A percentile compares a stretch with the other conserved stretches of the same genome.
These are phyloP conservation scores for Yamadazyma membranifaciens DNA, from an alignment of 1,139 yeast species.

Conservation along the genomic window DNA sequence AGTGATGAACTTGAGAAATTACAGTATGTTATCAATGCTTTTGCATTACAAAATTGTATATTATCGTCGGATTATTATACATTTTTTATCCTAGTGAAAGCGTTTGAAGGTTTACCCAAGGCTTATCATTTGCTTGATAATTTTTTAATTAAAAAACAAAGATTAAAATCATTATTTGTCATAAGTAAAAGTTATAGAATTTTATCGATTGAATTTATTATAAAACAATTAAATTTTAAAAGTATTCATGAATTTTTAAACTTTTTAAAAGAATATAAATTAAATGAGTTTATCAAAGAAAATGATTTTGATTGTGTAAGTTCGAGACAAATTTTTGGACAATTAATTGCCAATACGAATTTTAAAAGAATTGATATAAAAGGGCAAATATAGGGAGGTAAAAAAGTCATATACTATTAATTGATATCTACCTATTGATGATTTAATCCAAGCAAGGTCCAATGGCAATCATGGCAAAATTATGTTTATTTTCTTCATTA, in stretches of 20 bases:
- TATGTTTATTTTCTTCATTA: slow-evolving; percentile 55
- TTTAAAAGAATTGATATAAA: slow-evolving; percentile 80
- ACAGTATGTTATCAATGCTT: slow-evolving; percentile 23
- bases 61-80: slow-evolving; percentile 49
- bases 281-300: slow-evolving; percentile 35
- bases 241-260: slow-evolving; percentile 21
- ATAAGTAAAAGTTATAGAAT: slow-evolving; percentile 64
- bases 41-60: slow-evolving; percentile 22
- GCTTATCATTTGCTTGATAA: slow-evolving; percentile 33
- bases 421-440: too few relatives aligned
- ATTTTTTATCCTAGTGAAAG: slow-evolving; percentile 45
- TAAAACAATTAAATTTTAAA: slow-evolving; percentile 46
- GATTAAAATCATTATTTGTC: slow-evolving; percentile 57
- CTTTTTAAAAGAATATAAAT: slow-evolving; percentile 38
- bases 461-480: slow-evolving; percentile 68
- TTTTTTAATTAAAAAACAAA: slow-evolving; percentile 51
- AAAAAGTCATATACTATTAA: too few relatives aligned
- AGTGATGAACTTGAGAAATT: slow-evolving; percentile 21
- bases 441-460: slow-evolving; percentile 51
- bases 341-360: slow-evolving; percentile 38
- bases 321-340: slow-evolving; percentile 46
- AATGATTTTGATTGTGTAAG: slow-evolving; percentile 41
- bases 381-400: slow-evolving; percentile 62
- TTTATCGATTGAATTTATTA: slow-evolving; percentile 45
- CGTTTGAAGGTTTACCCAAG: slow-evolving; percentile 17